phyloP scores from a whole-genome alignment of 2,329 filamentous ascomycete species.

The Cercospora berteroae region DNA sequence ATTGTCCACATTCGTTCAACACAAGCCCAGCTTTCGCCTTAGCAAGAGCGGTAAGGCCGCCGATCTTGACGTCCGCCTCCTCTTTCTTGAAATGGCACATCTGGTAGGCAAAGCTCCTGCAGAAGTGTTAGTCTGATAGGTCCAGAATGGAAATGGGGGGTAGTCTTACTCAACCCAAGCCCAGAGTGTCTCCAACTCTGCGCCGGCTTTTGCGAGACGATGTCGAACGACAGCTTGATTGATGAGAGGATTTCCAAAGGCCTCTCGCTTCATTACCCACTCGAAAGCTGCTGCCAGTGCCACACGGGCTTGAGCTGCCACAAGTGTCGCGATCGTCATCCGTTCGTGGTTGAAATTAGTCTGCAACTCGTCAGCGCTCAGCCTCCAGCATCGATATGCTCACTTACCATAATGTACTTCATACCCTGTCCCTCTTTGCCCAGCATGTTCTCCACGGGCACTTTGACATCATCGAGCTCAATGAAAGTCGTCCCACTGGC shows the following conservation, averaged over 20 bases:
- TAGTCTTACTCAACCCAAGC: neutral
- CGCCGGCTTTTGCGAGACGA: neutral
- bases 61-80: neutral
- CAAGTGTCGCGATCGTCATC: neutral
- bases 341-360: neutral
- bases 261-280: neutral
- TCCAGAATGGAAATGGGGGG: neutral
- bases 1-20: neutral
- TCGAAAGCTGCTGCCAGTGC: neutral
- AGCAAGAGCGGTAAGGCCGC: neutral
- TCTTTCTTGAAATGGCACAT: slow-evolving; percentile 1
- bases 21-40: neutral
- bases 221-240: neutral
- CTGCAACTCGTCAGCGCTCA: neutral
- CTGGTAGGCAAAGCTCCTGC: neutral
- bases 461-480: slow-evolving; percentile 81
- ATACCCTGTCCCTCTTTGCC: slow-evolving; percentile 83
- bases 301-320: neutral
- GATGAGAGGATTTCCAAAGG: neutral
- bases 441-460: slow-evolving; percentile 74
- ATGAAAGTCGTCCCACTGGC: slow-evolving; percentile 74
- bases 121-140: neutral
- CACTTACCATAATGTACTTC: slow-evolving; percentile 64
- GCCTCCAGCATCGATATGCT: neutral
- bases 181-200: neutral